Percentiles rank a stretch among this genome's conserved stretches.
phyloP scores from a whole-genome alignment of 306 rosid species.

The Glycine tomentella region DNA sequence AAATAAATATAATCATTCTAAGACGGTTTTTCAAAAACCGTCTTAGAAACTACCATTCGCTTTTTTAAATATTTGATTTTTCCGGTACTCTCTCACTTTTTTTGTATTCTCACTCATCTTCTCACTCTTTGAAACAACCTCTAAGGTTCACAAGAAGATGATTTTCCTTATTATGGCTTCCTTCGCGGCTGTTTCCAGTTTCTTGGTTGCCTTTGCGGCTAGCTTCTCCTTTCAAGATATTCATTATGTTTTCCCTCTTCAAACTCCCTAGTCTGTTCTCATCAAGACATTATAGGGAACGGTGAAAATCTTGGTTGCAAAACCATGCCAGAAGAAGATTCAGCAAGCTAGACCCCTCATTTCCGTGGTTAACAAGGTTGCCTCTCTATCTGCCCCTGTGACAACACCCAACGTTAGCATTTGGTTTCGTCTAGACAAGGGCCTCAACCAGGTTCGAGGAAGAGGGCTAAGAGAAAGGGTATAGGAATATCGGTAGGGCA shows the following conservation, averaged over 20 bases:
- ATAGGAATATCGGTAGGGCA: slow-evolving; percentile 94
- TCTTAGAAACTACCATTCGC: too few relatives aligned
- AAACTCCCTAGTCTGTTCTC: too few relatives aligned
- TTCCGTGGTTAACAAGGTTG: slow-evolving; percentile 51
- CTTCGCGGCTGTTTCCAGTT: slow-evolving; percentile 45
- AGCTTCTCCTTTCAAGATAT: slow-evolving; percentile 67
- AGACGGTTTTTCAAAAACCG: too few relatives aligned
- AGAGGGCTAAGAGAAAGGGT: slow-evolving; percentile 87
- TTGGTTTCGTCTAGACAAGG: slow-evolving; percentile 87
- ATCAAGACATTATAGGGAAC: slow-evolving; percentile 59
- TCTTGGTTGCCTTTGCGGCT: slow-evolving; percentile 32
- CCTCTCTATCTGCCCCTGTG: slow-evolving; percentile 32
- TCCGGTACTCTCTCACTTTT: too few relatives aligned
- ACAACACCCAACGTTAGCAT: slow-evolving; percentile 39
- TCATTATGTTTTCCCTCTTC: too few relatives aligned
- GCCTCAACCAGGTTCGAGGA: slow-evolving; percentile 95
- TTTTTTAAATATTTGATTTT: too few relatives aligned
- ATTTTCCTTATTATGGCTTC: too few relatives aligned
- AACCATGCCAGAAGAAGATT: slow-evolving; percentile 46
- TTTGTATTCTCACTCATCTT: too few relatives aligned
- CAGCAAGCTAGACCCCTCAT: slow-evolving; percentile 41
- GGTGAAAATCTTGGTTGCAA: slow-evolving; percentile 54
- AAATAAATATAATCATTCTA: too few relatives aligned
- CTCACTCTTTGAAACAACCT: too few relatives aligned
- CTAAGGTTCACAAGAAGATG: too few relatives aligned